Base-by-base conservation (phyloP, 2,329 filamentous ascomycete genomes). In the Hypoxylon sp. region DNA sequence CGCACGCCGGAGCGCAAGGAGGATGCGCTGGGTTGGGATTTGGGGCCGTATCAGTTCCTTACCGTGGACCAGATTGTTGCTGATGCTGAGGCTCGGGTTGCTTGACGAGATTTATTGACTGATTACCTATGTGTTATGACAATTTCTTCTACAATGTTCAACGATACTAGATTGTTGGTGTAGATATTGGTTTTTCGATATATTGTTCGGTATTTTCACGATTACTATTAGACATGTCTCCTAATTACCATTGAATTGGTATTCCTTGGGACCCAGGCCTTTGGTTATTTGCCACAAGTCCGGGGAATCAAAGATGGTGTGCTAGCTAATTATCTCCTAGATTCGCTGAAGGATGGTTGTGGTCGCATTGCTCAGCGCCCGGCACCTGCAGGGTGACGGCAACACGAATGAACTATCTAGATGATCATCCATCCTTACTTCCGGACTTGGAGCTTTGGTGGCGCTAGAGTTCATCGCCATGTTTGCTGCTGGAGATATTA, bases 41-140 rank as follows among this genome's bases (percentile, higher is more conserved):
- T 78, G 35, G 74, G 71, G 1, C 67, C 73, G 9, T 80, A 77
- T 49, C 68, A 73, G 59, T 61, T 67, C 37, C 46, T 82, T 13
- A 61, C 70, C 25, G 53, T 83, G 31, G 74, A 80, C 2, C 69
- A 76, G 31, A 68, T 82, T 11, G 45, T 82, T 35, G 60, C 62
- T 5, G 73, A 74, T 64, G 80, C 72, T 0, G 76, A 81, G 63
- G 61, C 64, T 6, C 19, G 45, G 32, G 15, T 55, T 0, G 26
- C 20, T 9, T 51, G 29, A 45, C 42, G 26, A 29, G 17, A 46
- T 51, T 15, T 16, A 27, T 7, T 27, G 15, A 12, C 7, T 13
- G n/a, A n/a, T n/a, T n/a, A n/a, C n/a, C n/a, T n/a, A n/a, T n/a
- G n/a, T n/a, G n/a, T n/a, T n/a, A n/a, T n/a, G n/a, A n/a, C n/a